Evolutionary conservation across 371 early-diverging fungal species (phyloP).

Genomic region (Mucor lusitanicus): DNA sequence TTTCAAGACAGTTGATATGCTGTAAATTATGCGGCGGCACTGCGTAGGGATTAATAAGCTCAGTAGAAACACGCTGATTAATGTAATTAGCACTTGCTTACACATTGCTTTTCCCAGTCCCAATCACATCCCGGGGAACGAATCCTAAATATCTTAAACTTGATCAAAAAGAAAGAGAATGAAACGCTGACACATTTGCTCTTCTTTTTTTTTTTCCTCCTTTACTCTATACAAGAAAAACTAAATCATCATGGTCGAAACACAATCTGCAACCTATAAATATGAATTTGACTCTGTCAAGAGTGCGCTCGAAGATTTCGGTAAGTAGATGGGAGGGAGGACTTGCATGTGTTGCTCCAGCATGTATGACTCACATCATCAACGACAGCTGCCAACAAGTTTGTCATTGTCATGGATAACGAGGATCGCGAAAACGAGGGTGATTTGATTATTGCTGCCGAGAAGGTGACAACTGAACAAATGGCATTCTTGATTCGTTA

Average conservation of each 20-base stretch:
- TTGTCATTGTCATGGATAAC: conserved; percentile 93
- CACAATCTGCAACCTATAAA: not conserved
- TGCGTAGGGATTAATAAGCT: not conserved
- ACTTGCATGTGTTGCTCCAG: not conserved
- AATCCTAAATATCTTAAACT: not conserved
- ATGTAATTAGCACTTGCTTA: conserved; percentile 6
- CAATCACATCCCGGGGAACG: not conserved
- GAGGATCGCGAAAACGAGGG: conserved; percentile 98
- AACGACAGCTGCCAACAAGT: conserved; percentile 61
- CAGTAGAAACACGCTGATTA: conserved; percentile 7
- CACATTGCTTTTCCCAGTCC: conserved; percentile 12
- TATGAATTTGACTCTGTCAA: conserved; percentile 71
- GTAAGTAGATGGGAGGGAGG: conserved; percentile 40
- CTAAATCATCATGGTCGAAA: conserved; percentile 14
- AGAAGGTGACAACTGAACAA: conserved; percentile 85
- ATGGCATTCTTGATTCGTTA: conserved; percentile 94
- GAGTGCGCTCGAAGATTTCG: conserved; percentile 73
- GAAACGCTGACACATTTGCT: not conserved
- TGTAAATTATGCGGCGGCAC: not conserved
- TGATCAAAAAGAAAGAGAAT: not conserved
- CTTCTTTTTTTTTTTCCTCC: not conserved
- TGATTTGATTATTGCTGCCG: conserved; percentile 93
- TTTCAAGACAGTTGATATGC: not conserved
- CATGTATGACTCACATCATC: not conserved
- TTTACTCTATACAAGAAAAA: not conserved